Percentiles rank a stretch among this genome's conserved stretches.
Evolutionary conservation across 768 basidiomycete genomes (phyloP).

Genomic region (Cystobasidium ongulense): DNA sequence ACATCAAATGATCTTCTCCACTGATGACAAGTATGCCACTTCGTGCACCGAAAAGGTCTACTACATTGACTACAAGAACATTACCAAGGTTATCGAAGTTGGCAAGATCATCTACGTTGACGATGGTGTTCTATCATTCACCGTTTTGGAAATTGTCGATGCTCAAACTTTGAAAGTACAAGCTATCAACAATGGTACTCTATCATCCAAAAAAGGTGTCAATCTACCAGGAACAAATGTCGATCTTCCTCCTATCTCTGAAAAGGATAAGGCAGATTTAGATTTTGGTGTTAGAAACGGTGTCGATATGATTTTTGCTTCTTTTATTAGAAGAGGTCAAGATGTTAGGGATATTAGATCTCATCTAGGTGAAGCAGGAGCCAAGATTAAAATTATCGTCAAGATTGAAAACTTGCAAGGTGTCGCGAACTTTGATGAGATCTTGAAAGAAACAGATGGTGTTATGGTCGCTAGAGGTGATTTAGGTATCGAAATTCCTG

Average conservation of each 20-base stretch:
- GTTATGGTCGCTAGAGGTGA: conserved; percentile 99
- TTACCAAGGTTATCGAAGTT: conserved; percentile 90
- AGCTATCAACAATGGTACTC: conserved; percentile 80
- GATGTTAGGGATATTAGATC: conserved; percentile 89
- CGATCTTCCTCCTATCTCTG: conserved; percentile 91
- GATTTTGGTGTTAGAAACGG: conserved; percentile 91
- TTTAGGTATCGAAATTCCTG: conserved; percentile 98
- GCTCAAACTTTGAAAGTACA: conserved; percentile 71
- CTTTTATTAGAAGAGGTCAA: conserved; percentile 90
- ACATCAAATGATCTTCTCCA: conserved; percentile 85
- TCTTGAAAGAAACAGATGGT: conserved; percentile 86
- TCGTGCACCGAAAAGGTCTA: conserved; percentile 72
- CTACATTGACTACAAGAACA: conserved; percentile 90
- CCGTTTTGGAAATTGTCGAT: conserved; percentile 37
- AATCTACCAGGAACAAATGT: conserved; percentile 97
- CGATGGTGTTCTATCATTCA: conserved; percentile 58
- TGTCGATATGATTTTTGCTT: conserved; percentile 99
- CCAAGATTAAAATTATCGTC: conserved; percentile 95
- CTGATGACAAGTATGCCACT: conserved; percentile 71
- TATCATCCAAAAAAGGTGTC: conserved; percentile 96
- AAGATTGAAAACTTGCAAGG: conserved; percentile 99
- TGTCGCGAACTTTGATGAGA: conserved; percentile 97
- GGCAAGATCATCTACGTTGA: conserved; percentile 97
- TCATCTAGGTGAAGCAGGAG: conserved; percentile 88
- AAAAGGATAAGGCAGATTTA: conserved; percentile 95